A percentile compares a stretch with the other conserved stretches of the same genome.
Evolutionary conservation across 345 rosid genomes (phyloP).

Genomic region (Streptanthus diversifolius): DNA sequence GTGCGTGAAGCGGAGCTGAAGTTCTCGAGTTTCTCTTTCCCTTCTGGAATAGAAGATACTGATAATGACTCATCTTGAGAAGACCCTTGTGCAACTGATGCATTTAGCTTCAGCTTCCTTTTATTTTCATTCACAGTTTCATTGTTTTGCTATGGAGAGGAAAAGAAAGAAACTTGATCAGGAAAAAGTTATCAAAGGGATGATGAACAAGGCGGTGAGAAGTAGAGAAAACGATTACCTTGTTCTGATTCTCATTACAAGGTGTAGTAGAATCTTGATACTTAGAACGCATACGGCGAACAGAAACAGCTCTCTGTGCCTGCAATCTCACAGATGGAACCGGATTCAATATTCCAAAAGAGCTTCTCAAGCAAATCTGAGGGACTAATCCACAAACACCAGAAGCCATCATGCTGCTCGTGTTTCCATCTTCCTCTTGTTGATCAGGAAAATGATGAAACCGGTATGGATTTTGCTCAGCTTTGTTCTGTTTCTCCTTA

Average conservation of each 20-base stretch:
- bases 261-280: conserved; percentile 33
- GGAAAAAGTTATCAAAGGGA: neutral
- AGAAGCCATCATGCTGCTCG: conserved; percentile 38
- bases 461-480: conserved; percentile 27
- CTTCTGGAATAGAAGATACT: neutral
- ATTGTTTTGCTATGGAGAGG: conserved; percentile 25
- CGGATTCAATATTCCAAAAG: conserved; percentile 58
- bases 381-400: conserved; percentile 73
- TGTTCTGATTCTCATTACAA: conserved; percentile 33
- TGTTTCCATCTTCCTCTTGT: conserved; percentile 46
- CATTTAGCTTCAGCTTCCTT: conserved; percentile 30
- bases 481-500: conserved; percentile 31
- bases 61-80: neutral
- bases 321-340: conserved; percentile 54
- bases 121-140: conserved; percentile 34
- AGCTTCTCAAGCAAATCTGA: conserved; percentile 58
- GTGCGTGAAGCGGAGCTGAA: conserved; percentile 17
- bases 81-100: conserved; percentile 21
- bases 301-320: conserved; percentile 39
- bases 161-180: neutral
- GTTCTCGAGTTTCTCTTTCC: conserved; percentile 25
- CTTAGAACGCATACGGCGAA: conserved; percentile 39
- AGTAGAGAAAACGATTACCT: conserved; percentile 38
- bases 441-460: conserved; percentile 37
- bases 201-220: neutral